phyloP scores from a whole-genome alignment of 257 asterid species.

The Salvia hispanica region DNA sequence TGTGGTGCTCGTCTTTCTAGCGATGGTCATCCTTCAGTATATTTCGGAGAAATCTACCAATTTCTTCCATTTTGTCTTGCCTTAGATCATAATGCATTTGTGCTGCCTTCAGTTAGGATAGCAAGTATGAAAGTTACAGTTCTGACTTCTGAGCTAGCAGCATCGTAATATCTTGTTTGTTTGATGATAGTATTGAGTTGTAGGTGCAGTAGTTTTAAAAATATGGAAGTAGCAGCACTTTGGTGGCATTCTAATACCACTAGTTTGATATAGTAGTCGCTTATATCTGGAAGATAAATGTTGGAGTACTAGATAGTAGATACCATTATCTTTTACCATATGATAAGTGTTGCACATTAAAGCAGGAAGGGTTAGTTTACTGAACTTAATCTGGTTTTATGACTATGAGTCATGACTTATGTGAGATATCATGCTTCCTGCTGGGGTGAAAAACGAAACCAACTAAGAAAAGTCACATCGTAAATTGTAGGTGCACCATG shows the following conservation, averaged over 20 bases:
- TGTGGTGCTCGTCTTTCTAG: slow-evolving; percentile 6
- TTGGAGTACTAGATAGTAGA: slow-evolving; percentile 14
- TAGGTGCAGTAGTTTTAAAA: background rate
- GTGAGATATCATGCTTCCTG: slow-evolving; percentile 8
- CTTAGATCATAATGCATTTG: background rate
- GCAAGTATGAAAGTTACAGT: background rate
- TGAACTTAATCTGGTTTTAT: background rate
- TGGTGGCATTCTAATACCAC: slow-evolving; percentile 3
- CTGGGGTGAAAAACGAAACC: background rate
- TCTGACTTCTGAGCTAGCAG: slow-evolving; percentile 3
- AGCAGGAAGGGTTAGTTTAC: background rate
- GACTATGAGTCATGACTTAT: background rate
- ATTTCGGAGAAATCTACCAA: background rate
- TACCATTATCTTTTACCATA: background rate
- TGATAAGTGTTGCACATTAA: slow-evolving; percentile 5
- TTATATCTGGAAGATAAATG: slow-evolving; percentile 6
- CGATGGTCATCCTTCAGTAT: background rate
- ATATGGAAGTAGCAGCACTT: background rate
- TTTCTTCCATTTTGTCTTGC: slow-evolving; percentile 5
- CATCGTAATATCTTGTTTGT: slow-evolving; percentile 11
- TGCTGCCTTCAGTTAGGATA: slow-evolving; percentile 5
- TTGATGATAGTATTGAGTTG: background rate
- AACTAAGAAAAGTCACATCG: background rate
- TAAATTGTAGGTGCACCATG: background rate
- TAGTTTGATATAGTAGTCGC: slow-evolving; percentile 19